Evolutionary conservation across 257 asterid genomes (phyloP).

Genomic region (Thymus quinquecostatus): DNA sequence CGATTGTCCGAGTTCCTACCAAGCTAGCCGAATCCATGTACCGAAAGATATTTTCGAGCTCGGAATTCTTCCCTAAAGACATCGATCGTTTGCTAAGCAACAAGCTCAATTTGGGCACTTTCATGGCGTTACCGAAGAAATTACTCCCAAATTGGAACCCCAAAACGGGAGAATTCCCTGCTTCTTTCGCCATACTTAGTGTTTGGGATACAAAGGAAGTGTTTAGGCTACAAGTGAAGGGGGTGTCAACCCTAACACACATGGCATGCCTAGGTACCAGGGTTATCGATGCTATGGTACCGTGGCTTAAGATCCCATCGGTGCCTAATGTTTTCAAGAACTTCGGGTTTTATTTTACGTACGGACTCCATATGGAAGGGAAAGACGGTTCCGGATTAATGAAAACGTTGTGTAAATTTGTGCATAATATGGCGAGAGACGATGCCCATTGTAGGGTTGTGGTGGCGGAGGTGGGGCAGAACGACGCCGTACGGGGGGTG

Average conservation of each 20-base stretch:
- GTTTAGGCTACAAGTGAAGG: conserved; percentile 65
- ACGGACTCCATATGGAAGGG: conserved; percentile 79
- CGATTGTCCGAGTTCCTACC: conserved; percentile 47
- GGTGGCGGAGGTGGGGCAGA: conserved; percentile 74
- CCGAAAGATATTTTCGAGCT: conserved; percentile 46
- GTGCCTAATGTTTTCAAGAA: conserved; percentile 61
- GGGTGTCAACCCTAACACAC: conserved; percentile 57
- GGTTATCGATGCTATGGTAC: conserved; percentile 60
- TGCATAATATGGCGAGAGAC: conserved; percentile 59
- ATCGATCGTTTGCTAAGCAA: conserved; percentile 50
- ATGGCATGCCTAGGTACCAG: conserved; percentile 61
- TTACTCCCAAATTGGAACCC: conserved; percentile 50
- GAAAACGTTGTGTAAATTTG: conserved; percentile 57
- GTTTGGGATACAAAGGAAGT: conserved; percentile 78
- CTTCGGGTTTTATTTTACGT: conserved; percentile 70
- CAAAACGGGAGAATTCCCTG: conserved; percentile 42
- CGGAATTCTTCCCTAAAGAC: conserved; percentile 73
- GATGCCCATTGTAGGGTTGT: conserved; percentile 54
- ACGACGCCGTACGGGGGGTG: conserved; percentile 61
- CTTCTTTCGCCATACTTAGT: conserved; percentile 66
- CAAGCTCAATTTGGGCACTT: conserved; percentile 74
- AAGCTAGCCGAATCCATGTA: conserved; percentile 45
- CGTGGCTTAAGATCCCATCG: conserved; percentile 76
- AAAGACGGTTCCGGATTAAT: conserved; percentile 46
- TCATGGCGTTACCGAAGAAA: conserved; percentile 64